These are phyloP conservation scores for Leptographium flavum DNA, from an alignment of 2,329 filamentous ascomycete species.

Conservation along the genomic window DNA sequence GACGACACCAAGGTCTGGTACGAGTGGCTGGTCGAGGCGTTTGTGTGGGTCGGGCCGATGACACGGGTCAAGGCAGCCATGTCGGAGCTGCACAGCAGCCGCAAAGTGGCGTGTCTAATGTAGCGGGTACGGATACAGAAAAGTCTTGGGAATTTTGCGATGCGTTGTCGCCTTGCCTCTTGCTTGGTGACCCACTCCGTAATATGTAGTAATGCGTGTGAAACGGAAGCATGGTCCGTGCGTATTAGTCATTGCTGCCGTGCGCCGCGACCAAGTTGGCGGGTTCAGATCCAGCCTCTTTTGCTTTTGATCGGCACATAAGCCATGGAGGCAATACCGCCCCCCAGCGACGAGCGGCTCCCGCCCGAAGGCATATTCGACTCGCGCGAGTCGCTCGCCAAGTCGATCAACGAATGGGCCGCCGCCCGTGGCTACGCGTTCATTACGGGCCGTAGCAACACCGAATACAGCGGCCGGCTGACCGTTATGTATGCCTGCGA, in stretches of 20 bases:
- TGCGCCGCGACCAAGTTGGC: too few species aligned
- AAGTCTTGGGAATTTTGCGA: background rate
- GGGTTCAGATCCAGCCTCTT: too few species aligned
- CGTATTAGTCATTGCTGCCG: too few species aligned
- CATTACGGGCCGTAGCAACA: background rate
- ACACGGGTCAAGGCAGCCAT: constrained; percentile 50
- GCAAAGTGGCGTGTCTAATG: constrained; percentile 59
- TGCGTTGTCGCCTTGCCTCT: too few species aligned
- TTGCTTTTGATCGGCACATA: too few species aligned
- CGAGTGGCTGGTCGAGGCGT: constrained; percentile 91
- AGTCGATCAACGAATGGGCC: constrained; percentile 1
- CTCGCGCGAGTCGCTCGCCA: background rate
- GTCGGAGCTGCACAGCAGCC: constrained; percentile 54
- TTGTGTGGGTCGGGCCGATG: constrained; percentile 45
- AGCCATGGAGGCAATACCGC: too few species aligned
- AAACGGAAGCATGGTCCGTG: too few species aligned
- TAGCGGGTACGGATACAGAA: constrained; percentile 17
- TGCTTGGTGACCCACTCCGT: too few species aligned
- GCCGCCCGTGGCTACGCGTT: background rate
- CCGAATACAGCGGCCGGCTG: background rate
- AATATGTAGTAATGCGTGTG: too few species aligned
- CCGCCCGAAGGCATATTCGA: background rate
- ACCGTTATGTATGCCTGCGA: background rate
- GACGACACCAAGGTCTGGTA: constrained; percentile 97
- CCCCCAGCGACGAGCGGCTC: background rate